These are phyloP conservation scores for Lactarius hatsudake DNA, from an alignment of 768 basidiomycete species.

Conservation along the genomic window DNA sequence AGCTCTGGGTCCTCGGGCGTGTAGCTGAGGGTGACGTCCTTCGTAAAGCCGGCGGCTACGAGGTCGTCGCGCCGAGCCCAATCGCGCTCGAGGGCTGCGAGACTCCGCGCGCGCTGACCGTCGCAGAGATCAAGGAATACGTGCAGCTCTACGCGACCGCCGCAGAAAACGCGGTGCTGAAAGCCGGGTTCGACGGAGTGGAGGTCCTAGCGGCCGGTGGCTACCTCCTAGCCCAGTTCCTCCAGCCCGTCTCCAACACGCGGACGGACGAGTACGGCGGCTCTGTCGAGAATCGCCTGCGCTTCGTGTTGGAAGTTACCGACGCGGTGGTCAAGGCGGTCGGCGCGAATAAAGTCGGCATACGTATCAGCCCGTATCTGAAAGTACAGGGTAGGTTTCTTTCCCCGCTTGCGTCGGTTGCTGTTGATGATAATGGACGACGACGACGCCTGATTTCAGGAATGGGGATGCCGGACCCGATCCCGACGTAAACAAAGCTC, in stretches of 20 bases:
- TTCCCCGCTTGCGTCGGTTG: not conserved
- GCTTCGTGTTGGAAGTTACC: slow-evolving; percentile 41
- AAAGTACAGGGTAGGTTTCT: not conserved
- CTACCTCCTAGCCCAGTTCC: slow-evolving; percentile 39
- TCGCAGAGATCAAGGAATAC: slow-evolving; percentile 49
- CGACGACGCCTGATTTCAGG: not conserved
- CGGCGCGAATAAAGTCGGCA: slow-evolving; percentile 38
- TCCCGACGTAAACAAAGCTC: slow-evolving; percentile 33
- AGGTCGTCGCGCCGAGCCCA: not conserved
- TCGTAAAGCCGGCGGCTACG: not conserved
- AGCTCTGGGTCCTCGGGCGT: slow-evolving; percentile 52
- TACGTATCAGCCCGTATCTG: slow-evolving; percentile 36
- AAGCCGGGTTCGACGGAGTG: slow-evolving; percentile 34
- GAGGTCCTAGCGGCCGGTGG: slow-evolving; percentile 35
- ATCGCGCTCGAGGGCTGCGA: slow-evolving; percentile 4
- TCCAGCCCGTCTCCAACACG: slow-evolving; percentile 37
- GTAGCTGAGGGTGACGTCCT: slow-evolving; percentile 26
- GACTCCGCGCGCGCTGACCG: slow-evolving; percentile 43
- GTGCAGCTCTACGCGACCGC: slow-evolving; percentile 44
- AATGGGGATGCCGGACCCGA: slow-evolving; percentile 28
- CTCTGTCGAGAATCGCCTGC: slow-evolving; percentile 42
- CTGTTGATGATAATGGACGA: not conserved
- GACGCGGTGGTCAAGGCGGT: slow-evolving; percentile 37
- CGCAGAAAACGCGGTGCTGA: slow-evolving; percentile 29
- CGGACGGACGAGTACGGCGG: slow-evolving; percentile 49